Evolutionary conservation across 139 green algal genomes (phyloP), one percentile per base, ranked within the genome.

Genomic region (Spirogloea muscicola): DNA sequence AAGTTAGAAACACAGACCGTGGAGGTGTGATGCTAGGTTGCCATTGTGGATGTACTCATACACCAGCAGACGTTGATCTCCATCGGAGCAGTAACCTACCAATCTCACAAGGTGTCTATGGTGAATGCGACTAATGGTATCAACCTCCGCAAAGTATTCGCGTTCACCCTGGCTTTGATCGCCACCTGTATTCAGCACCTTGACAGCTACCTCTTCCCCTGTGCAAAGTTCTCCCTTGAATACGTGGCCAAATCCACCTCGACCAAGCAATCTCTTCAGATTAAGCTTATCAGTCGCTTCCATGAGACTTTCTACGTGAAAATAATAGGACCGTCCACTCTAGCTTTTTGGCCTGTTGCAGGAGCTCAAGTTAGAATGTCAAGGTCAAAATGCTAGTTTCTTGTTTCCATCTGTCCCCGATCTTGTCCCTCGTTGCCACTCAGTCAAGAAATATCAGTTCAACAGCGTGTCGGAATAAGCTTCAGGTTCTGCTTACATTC

Each of bases 11-110:
- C n/a, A n/a, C n/a, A n/a, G n/a, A 79, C 71, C 71, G 27, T 83
- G 76, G 33, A 83, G 49, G 71, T 74, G 37, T 27, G 31, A 49
- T 1, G 72, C 58, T 1, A 83, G 76, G 51, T 27, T 84, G 13
- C 76, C 76, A 3, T 77, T n/a, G 1, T 39, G 38, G 18, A 83
- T 49, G 72, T 83, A 83, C 49, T 83, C 71, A 21, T 79, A 83
- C 71, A 83, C 74, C 21, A 83, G 73, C 33, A 82, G 55, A 40
- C 73, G 49, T 31, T 82, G 49, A 10, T 81, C 61, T 3, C 51
- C 71, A 44, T 80, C 67, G 29, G 27, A 66, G 71, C 76, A 83
- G 62, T 48, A 82, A 4, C 76, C 76, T n/a, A 83, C 25, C 36
- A 83, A 42, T 3, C 18, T 49, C n/a, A 83, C 76, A 18, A 83